Conservation (phyloP, 805 yeast genomes). For the Kuraishia floccosa region DNA sequence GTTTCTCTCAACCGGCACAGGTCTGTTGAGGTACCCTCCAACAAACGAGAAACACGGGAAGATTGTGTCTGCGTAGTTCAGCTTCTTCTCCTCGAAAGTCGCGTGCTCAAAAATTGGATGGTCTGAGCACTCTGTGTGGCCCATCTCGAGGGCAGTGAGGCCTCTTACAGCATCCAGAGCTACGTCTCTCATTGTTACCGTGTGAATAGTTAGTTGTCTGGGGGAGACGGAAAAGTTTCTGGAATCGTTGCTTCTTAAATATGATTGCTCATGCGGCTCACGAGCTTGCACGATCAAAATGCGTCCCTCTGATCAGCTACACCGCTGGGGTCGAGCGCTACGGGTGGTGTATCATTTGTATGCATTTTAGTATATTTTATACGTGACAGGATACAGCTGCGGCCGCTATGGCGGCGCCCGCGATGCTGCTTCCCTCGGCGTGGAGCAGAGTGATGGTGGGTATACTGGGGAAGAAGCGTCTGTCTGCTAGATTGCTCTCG, state of each 20-base stretch:
- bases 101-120: slow-evolving; percentile 9
- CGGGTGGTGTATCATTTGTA: no score
- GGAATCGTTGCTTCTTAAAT: no score
- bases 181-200: not conserved
- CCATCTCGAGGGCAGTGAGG: slow-evolving; percentile 9
- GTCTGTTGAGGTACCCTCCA: slow-evolving; percentile 6
- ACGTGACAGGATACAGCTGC: no score
- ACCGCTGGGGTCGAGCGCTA: no score
- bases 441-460: not conserved
- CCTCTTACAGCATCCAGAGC: slow-evolving; percentile 8
- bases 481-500: not conserved
- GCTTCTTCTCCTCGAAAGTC: slow-evolving; percentile 6
- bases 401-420: not conserved
- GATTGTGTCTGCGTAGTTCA: slow-evolving; percentile 10
- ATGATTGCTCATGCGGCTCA: no score
- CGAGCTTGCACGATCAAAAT: no score
- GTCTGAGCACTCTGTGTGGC: slow-evolving; percentile 8
- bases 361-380: no score
- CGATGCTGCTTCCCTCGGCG: not conserved
- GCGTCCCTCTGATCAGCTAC: no score
- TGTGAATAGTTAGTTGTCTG: no score
- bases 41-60: slow-evolving; percentile 11
- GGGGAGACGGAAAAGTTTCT: no score
- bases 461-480: not conserved
- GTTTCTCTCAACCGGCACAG: slow-evolving; percentile 6